Evolutionary conservation across 208 protist species (phyloP).

Genomic region (Crithidia brevicula): DNA sequence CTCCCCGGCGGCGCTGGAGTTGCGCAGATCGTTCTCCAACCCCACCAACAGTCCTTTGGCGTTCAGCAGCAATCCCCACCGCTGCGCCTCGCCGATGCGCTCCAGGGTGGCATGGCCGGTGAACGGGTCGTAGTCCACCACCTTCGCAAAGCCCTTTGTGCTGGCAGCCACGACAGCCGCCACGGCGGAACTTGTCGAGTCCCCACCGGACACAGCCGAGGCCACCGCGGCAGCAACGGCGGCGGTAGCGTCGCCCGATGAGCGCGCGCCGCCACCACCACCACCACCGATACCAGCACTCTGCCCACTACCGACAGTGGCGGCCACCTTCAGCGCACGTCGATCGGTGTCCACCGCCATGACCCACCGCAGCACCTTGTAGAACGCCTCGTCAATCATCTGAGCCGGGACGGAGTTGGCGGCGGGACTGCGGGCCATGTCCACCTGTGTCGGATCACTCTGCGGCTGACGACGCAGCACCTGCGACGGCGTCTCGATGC

Average conservation of each 20-base stretch:
- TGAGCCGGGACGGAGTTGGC: conserved; percentile 36
- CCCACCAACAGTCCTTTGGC: conserved; percentile 40
- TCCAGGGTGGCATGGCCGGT: conserved; percentile 47
- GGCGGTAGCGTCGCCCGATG: not conserved
- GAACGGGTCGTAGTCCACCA: conserved; percentile 33
- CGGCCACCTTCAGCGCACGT: conserved; percentile 19
- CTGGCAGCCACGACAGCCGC: not conserved
- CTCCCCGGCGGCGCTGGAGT: conserved; percentile 44
- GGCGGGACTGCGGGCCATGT: conserved; percentile 14
- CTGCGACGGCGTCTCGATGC: conserved; percentile 43
- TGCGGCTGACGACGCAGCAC: conserved; percentile 27
- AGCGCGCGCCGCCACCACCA: not conserved
- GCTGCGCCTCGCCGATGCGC: conserved; percentile 29
- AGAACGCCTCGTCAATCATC: conserved; percentile 47
- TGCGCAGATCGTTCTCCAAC: conserved; percentile 53
- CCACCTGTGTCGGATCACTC: conserved; percentile 18
- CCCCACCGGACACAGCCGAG: not conserved
- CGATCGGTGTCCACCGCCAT: conserved; percentile 57
- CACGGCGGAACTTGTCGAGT: not conserved
- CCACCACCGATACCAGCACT: not conserved
- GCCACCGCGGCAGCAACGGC: not conserved
- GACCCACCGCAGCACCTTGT: conserved; percentile 61
- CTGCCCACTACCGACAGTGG: not conserved
- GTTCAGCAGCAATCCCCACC: conserved; percentile 68
- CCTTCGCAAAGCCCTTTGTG: conserved; percentile 8